Conservation (phyloP, 179 eudicot genomes). For the Pouteria campechiana region DNA sequence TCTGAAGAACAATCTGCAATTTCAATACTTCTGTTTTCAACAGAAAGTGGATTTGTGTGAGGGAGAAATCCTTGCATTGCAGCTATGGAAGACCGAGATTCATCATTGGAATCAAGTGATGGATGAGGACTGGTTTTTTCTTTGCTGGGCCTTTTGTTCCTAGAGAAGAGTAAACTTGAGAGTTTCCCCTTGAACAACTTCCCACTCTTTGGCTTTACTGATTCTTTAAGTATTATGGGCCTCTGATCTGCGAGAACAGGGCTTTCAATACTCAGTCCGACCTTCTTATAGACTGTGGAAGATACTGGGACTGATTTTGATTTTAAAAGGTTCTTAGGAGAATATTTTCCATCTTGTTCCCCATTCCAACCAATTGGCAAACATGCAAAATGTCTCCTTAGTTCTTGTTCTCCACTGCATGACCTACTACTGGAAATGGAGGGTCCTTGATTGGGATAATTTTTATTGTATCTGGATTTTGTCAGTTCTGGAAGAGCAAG, state of each 20-base stretch:
- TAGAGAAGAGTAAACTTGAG: slow-evolving; percentile 76
- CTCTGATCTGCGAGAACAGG: slow-evolving; percentile 18
- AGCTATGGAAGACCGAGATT: slow-evolving; percentile 13
- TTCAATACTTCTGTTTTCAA: slow-evolving; percentile 14
- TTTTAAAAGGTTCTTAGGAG: slow-evolving; percentile 50
- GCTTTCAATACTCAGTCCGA: slow-evolving; percentile 20
- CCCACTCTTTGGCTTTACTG: slow-evolving; percentile 22
- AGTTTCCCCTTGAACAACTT: slow-evolving; percentile 68
- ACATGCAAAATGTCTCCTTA: slow-evolving; percentile 36
- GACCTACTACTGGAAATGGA: too few relatives aligned
- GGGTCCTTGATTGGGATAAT: too few relatives aligned
- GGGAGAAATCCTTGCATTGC: slow-evolving; percentile 7
- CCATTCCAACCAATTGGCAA: slow-evolving; percentile 18
- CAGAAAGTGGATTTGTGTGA: slow-evolving; percentile 9
- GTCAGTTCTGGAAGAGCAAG: slow-evolving; percentile 84
- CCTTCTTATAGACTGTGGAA: slow-evolving; percentile 28
- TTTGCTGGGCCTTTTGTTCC: slow-evolving; percentile 43
- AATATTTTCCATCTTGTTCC: slow-evolving; percentile 19
- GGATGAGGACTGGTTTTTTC: slow-evolving; percentile 30
- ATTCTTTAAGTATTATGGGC: slow-evolving; percentile 26
- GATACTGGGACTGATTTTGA: slow-evolving; percentile 77
- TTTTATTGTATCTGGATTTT: too few relatives aligned
- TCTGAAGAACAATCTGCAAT: slow-evolving; percentile 11
- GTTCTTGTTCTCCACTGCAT: slow-evolving; percentile 17
- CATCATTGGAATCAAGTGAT: slow-evolving; percentile 27